Evolutionary conservation across 2,329 filamentous ascomycete genomes (phyloP), one percentile per base, ranked within the genome.

Genomic region (Hymenoscyphus salicellus): DNA sequence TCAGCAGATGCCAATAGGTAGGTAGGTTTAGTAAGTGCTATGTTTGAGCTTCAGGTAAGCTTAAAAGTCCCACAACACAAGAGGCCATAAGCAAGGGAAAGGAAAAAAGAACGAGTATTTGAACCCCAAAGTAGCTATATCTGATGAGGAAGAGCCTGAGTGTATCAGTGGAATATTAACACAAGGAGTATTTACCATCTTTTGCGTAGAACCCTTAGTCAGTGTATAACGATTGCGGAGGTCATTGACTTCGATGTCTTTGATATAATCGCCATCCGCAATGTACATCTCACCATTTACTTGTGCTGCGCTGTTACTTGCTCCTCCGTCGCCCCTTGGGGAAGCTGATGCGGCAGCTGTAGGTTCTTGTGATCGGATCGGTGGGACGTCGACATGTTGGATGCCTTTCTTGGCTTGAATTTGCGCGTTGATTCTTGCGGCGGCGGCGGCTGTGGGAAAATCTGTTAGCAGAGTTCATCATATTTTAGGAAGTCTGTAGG

Each of bases 161-260:
- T 80, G 81, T 78, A 90, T 90, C 87, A 91, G 88, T 86, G 84
- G 82, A 81, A 78, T 82, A 75, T 80, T 78, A 79, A 82, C 82
- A 85, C 81, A 84, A 84, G 86, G 85, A 80, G 79, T 89, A 93
- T 90, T 96, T 97, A 99, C 95, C 94, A 95, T 97, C 87, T 97
- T 96, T 84, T 98, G 95, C 71, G 93, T 97, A 74, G 92, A 91
- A 75, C 93, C 93, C 83, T 97, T 98, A 70, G 94, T 99, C 81
- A 99, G 85, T 78, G 93, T 90, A 79, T 99, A 99, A 73, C 94
- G 91, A 78, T 98, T 99, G 70, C 94, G 90, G 75, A 98, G 81
- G 79, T 98, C 94, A 79, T 99, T 99, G 82, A 99, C 92, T 82
- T 98, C 95, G 75, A 99, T 97, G 76, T 99, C 95, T 79, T 96